These are phyloP conservation scores for Danielia reshetovae DNA, from an alignment of 805 yeast genomes.

Conservation along the genomic window DNA sequence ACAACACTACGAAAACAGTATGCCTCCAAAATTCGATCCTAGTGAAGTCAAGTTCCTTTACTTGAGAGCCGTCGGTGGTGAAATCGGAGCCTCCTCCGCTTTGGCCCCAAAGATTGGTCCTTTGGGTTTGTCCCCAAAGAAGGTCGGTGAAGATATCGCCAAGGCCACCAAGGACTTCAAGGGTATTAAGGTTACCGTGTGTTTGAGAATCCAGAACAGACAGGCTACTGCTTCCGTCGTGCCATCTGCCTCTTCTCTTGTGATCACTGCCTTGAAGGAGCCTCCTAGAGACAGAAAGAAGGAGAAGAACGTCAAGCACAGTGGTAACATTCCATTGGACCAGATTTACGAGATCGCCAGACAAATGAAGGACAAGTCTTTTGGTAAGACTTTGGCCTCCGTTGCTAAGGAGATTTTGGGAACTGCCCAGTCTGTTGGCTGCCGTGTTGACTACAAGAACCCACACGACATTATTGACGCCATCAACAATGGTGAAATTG, in stretches of 20 bases:
- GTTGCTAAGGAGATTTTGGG: slow-evolving; percentile 98
- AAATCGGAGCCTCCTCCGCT: slow-evolving; percentile 99
- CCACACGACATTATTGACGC: slow-evolving; percentile 99
- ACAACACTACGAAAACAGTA: slow-evolving; percentile 26
- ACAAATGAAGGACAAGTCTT: slow-evolving; percentile 94
- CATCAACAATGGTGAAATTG: slow-evolving; percentile 97
- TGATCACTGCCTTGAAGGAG: slow-evolving; percentile 98
- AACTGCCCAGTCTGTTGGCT: slow-evolving; percentile 99
- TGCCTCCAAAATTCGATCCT: slow-evolving; percentile 99
- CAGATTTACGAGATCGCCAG: slow-evolving; percentile 97
- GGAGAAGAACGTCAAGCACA: slow-evolving; percentile 99
- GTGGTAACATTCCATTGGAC: slow-evolving; percentile 96
- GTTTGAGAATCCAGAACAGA: slow-evolving; percentile 98
- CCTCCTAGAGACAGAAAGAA: slow-evolving; percentile 99
- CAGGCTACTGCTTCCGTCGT: slow-evolving; percentile 98
- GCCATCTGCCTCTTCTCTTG: slow-evolving; percentile 98
- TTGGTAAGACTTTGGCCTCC: slow-evolving; percentile 95
- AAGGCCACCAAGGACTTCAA: slow-evolving; percentile 99
- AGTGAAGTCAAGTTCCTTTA: slow-evolving; percentile 96
- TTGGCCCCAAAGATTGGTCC: slow-evolving; percentile 99
- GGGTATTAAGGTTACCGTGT: slow-evolving; percentile 99
- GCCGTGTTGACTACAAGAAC: slow-evolving; percentile 99
- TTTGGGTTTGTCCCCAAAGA: slow-evolving; percentile 99
- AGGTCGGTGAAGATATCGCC: slow-evolving; percentile 99
- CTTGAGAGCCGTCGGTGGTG: slow-evolving; percentile 99